A percentile compares a stretch with the other conserved stretches of the same genome.
Evolutionary conservation across 2,329 filamentous ascomycete genomes (phyloP).

Genomic region (Fusarium cicatricum): DNA sequence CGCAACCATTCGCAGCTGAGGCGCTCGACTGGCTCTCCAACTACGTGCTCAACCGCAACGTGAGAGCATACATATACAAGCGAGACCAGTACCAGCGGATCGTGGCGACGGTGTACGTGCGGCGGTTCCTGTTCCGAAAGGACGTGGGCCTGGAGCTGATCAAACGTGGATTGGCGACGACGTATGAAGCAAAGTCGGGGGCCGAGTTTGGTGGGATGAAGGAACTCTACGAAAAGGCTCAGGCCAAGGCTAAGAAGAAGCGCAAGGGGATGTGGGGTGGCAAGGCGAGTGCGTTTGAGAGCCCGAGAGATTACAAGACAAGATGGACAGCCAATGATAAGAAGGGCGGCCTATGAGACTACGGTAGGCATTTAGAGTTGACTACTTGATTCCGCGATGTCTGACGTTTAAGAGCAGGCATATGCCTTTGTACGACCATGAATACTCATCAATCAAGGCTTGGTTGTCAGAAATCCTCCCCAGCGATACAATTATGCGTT

Average conservation of each 20-base stretch:
- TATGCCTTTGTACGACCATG: too few relatives aligned
- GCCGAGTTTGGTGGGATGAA: slow-evolving; percentile 84
- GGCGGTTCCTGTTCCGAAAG: slow-evolving; percentile 71
- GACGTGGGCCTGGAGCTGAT: slow-evolving; percentile 94
- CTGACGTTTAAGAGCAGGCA: not conserved
- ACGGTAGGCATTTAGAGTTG: not conserved
- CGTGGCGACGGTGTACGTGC: slow-evolving; percentile 83
- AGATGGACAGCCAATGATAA: slow-evolving; percentile 42
- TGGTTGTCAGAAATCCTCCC: not conserved
- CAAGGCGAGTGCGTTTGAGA: slow-evolving; percentile 73
- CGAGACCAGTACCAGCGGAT: slow-evolving; percentile 93
- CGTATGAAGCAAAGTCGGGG: slow-evolving; percentile 92
- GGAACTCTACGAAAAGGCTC: slow-evolving; percentile 69
- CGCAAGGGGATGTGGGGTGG: slow-evolving; percentile 80
- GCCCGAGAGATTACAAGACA: slow-evolving; percentile 86
- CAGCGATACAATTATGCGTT: slow-evolving; percentile 9
- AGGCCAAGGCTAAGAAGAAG: slow-evolving; percentile 70
- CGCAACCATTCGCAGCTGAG: slow-evolving; percentile 84
- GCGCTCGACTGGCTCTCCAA: slow-evolving; percentile 81
- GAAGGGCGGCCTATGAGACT: slow-evolving; percentile 23
- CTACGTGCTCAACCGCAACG: slow-evolving; percentile 75
- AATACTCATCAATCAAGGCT: too few relatives aligned
- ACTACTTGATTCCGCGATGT: not conserved
- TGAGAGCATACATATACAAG: slow-evolving; percentile 84
- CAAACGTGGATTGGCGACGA: slow-evolving; percentile 81